Base-by-base conservation (phyloP, 139 green algal genomes). In the Chlorella sp. region DNA sequence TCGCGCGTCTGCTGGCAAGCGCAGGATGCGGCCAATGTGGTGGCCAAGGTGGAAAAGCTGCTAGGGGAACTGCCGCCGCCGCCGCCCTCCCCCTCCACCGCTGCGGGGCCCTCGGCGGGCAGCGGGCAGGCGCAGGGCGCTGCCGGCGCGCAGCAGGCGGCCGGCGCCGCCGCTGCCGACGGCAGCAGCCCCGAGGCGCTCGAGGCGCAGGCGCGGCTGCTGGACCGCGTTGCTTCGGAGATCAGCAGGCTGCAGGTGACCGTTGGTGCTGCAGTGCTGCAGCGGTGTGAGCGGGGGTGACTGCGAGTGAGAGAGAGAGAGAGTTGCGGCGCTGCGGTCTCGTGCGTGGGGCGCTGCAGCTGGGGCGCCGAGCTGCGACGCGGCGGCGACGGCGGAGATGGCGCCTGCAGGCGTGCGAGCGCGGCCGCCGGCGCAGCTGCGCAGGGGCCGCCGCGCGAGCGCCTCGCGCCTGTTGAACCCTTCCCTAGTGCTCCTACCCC, bases 31-130 rank as follows among this genome's bases (percentile, higher is more conserved):
- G 86, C 89, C 5, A 86, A 97, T 62, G 86, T 92, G 27, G 82
- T 94, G 36, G 86, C 85, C 46, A 98, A 98, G 81, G 94, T 98
- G n/a, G 93, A 98, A 77, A 97, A 97, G 89, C 91, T 98, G 46
- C 82, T 97, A 33, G 80, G 79, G 14, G 94, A 98, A 75, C 81
- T 94, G 42, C 67, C 76, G 29, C 55, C 71, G 11, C 29, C 73
- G 59, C 33, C 41, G 63, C 76, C 41, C 17, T 36, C n/a, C 17
- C 6, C 42, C 45, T 56, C 40, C 31, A 64, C 33, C 35, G n/a
- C n/a, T n/a, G n/a, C n/a, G n/a, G n/a, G n/a, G n/a, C n/a, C n/a
- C n/a, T n/a, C n/a, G n/a, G n/a, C n/a, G n/a, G n/a, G n/a, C n/a
- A n/a, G n/a, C 31, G 12, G 40, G 25, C 23, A 61, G 60, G 46